Conservation (phyloP, 495 filamentous ascomycete species). For the Penicillium ochrochloron region DNA sequence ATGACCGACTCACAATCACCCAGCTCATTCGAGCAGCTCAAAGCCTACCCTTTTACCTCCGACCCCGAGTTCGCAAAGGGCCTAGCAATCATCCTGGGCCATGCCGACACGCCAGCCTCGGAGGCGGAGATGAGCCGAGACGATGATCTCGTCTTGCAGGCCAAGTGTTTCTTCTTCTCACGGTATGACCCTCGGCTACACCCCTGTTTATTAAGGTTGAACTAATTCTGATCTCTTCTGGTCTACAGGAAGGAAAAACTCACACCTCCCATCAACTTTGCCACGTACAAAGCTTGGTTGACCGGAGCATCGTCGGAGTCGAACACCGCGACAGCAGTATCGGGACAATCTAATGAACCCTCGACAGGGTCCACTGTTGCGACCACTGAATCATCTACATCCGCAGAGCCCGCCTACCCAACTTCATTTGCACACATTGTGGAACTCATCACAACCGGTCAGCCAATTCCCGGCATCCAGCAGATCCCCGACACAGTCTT, state of each 20-base stretch:
- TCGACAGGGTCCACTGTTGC: conserved; percentile 6
- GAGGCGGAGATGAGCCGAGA: conserved; percentile 45
- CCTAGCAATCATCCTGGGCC: conserved; percentile 52
- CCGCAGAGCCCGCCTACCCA: conserved; percentile 70
- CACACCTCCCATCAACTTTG: conserved; percentile 42
- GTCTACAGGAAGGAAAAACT: conserved; percentile 46
- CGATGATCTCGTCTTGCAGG: conserved; percentile 53
- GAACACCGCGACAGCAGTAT: neutral
- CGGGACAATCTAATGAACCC: conserved; percentile 5
- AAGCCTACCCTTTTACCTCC: conserved; percentile 43
- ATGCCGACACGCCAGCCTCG: conserved; percentile 45
- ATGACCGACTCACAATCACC: conserved; percentile 15
- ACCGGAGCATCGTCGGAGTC: conserved; percentile 12
- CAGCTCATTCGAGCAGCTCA: conserved; percentile 34
- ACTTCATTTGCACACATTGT: conserved; percentile 87
- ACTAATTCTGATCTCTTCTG: neutral
- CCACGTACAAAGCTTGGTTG: conserved; percentile 50
- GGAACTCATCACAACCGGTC: conserved; percentile 81
- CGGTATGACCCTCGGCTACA: conserved; percentile 32
- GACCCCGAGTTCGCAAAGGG: conserved; percentile 56
- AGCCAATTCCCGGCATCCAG: conserved; percentile 86
- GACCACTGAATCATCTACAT: conserved; percentile 3
- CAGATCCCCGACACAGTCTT: conserved; percentile 86
- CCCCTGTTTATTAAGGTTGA: neutral
- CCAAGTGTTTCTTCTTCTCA: conserved; percentile 59